These are phyloP conservation scores for Suillus clintonianus DNA, from an alignment of 768 basidiomycete species.

Conservation along the genomic window DNA sequence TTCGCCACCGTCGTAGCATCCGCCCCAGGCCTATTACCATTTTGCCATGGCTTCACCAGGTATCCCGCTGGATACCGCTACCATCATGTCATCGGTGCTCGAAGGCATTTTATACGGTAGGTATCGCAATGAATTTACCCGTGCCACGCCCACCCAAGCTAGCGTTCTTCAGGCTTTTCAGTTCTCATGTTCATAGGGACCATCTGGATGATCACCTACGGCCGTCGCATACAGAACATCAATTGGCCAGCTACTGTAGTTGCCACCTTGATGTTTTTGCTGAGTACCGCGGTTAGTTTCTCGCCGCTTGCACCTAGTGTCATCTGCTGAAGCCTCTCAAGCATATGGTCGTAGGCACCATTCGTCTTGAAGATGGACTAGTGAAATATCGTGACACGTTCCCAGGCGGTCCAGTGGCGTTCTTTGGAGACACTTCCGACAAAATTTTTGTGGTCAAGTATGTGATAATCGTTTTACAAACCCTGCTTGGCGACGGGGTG, in stretches of 20 bases:
- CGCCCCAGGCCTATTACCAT: background rate
- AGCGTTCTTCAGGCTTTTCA: background rate
- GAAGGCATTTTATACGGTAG: background rate
- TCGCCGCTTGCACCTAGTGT: background rate
- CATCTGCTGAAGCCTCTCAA: background rate
- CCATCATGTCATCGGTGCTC: background rate
- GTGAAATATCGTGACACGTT: conserved; percentile 17
- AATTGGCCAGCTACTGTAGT: background rate
- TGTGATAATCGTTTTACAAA: conserved; percentile 16
- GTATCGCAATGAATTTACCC: background rate
- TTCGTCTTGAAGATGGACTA: conserved; percentile 18
- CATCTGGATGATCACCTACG: background rate
- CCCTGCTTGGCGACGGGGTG: conserved; percentile 6
- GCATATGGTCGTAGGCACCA: conserved; percentile 16
- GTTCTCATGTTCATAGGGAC: background rate
- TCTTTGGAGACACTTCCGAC: conserved; percentile 19
- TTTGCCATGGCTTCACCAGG: background rate
- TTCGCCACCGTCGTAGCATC: background rate
- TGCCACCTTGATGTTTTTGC: background rate
- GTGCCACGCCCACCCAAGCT: background rate
- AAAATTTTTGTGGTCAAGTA: conserved; percentile 24
- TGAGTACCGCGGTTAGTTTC: background rate
- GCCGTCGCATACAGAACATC: background rate
- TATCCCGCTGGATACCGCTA: background rate
- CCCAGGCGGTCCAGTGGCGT: conserved; percentile 24